phyloP scores from a whole-genome alignment of 2,329 filamentous ascomycete genomes.

The Pyrenochaeta sp. region DNA sequence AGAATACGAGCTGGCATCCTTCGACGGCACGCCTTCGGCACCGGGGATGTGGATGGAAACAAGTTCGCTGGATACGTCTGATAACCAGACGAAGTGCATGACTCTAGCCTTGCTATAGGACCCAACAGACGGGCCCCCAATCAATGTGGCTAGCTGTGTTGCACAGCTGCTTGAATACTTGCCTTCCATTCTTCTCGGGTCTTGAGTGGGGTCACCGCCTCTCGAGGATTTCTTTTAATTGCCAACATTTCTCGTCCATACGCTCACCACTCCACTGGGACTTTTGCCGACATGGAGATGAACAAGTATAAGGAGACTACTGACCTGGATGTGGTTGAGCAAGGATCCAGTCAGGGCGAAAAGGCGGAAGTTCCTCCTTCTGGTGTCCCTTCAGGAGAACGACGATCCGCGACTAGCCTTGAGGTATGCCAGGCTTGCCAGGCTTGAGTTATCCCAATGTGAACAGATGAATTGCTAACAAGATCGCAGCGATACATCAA shows the following conservation, averaged over 20 bases:
- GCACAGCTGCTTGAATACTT: not conserved
- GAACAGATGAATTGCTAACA: not conserved
- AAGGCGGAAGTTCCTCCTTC: conserved; percentile 8
- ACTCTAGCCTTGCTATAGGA: not conserved
- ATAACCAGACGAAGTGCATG: conserved; percentile 1
- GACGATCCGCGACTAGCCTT: conserved; percentile 11
- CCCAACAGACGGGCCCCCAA: conserved; percentile 2
- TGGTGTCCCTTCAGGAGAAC: not conserved
- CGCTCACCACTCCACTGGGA: not conserved
- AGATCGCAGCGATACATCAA: conserved; percentile 36
- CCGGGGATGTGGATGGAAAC: not conserved
- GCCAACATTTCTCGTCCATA: not conserved
- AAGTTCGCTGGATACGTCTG: not conserved
- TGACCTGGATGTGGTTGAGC: conserved; percentile 22
- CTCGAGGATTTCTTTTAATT: not conserved
- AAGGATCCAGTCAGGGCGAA: conserved; percentile 17
- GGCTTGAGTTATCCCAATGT: not conserved
- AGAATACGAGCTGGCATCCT: not conserved
- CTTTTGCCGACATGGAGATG: conserved; percentile 16
- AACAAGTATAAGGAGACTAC: conserved; percentile 19
- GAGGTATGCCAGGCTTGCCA: conserved; percentile 15
- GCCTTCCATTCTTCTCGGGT: not conserved
- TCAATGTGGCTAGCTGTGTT: not conserved
- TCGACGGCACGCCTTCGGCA: not conserved
- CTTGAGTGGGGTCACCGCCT: conserved; percentile 2